Conservation (phyloP, 2,329 filamentous ascomycete genomes). For the Fusarium sterilihyphosum region DNA sequence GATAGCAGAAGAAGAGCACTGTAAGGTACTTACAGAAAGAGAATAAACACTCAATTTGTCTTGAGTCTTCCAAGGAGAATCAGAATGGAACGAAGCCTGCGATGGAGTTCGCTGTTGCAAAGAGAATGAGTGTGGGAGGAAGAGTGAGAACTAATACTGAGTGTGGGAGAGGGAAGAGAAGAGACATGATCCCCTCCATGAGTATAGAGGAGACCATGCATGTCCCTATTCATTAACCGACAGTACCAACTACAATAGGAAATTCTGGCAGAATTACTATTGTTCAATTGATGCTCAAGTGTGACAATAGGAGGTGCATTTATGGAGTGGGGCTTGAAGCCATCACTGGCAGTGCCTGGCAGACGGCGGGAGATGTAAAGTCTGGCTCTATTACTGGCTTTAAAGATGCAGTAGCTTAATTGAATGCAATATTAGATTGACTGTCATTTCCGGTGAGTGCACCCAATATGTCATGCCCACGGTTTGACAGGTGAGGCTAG, state of each 20-base stretch:
- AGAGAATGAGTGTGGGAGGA: background rate
- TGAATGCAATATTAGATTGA: background rate
- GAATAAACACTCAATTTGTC: background rate
- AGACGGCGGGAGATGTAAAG: background rate
- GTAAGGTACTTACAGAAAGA: constrained; percentile 5
- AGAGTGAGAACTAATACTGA: background rate
- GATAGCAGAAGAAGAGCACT: background rate
- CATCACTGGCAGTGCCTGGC: background rate
- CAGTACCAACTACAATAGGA: background rate
- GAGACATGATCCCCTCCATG: background rate
- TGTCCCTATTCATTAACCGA: background rate
- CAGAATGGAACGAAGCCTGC: background rate
- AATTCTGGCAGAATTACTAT: background rate
- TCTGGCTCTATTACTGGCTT: background rate
- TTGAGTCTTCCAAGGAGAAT: background rate
- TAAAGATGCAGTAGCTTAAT: too few relatives aligned
- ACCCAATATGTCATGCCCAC: background rate
- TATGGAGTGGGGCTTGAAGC: background rate
- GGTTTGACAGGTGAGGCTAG: background rate
- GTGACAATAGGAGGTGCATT: constrained; percentile 9
- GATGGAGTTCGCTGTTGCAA: background rate
- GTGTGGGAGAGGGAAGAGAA: background rate
- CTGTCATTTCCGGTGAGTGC: background rate
- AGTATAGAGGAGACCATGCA: background rate
- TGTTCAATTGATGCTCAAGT: constrained; percentile 13